Base-by-base conservation (phyloP, 192 early-diverging fungal genomes). In the Diversispora epigaea region DNA sequence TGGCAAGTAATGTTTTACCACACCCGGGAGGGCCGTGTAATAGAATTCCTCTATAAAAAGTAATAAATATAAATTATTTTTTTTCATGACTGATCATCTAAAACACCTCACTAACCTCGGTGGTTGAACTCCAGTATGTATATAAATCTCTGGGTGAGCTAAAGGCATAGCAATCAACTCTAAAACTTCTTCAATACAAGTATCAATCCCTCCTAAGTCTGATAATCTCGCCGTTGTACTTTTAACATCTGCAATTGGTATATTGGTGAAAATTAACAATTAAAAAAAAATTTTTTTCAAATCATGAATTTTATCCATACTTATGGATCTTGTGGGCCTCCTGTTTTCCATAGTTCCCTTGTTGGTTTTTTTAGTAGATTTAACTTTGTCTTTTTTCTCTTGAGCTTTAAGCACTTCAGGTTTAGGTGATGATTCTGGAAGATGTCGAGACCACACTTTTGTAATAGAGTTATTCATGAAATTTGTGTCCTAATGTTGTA, bases 1-100 rank as follows among this genome's bases (percentile, higher is more conserved):
- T 89, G 7, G 97, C 97, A 49, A 99, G 84, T 79, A 92, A 81
- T 1, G 97, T 98, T 78, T 99, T 99, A 74, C 97, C 97, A 75
- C 95, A 96, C 70, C 97, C 97, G 14, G 96, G 95, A 43, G 97
- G 96, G 19, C 97, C 97, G 71, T 99, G 97, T 22, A 99, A 81
- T 39, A 99, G 78, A 41, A 99, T 93, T 45, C 97, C 97, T 61
- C 95, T 79, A n/a, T 17, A 39, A 25, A 64, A 39, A 4, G 40
- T 7, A 43, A 19, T 49, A 9, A 22, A n/a, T 14, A 22, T 60
- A 32, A 60, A 60, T 60, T 32, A 11, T 3, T n/a, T 60, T 8
- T 32, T 25, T 12, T 9, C 11, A 17, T 4, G 19, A 56, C 6
- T 15, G 6, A 39, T 39, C 25, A 39, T 4, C n/a, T n/a, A 44